Conservation (phyloP, 495 filamentous ascomycete species). For the Thermothielavioides terrestris region DNA sequence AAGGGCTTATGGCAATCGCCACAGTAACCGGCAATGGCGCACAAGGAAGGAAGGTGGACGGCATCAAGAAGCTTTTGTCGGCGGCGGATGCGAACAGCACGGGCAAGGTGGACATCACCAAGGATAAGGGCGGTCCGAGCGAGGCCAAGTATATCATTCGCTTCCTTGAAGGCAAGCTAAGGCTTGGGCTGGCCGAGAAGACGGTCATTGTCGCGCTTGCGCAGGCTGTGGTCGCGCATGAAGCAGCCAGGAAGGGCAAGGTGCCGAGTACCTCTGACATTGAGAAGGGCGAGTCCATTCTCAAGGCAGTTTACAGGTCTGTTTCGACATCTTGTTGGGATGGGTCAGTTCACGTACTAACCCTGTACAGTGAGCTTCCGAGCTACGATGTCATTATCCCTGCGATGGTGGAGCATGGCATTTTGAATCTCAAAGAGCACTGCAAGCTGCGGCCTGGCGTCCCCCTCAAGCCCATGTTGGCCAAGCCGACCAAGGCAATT, state of each 20-base stretch:
- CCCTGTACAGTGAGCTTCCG: constrained; percentile 61
- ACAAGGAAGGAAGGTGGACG: constrained; percentile 82
- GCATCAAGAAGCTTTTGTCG: constrained; percentile 89
- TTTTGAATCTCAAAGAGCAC: constrained; percentile 66
- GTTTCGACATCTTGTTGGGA: constrained; percentile 6
- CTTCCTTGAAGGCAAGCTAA: constrained; percentile 86
- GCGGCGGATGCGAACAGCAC: constrained; percentile 62
- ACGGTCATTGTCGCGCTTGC: constrained; percentile 82
- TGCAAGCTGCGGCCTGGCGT: constrained; percentile 94
- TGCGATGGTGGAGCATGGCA: constrained; percentile 74
- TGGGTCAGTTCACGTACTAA: constrained; percentile 5
- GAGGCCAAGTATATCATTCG: constrained; percentile 91
- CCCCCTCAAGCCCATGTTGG: constrained; percentile 96
- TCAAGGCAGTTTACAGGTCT: constrained; percentile 87
- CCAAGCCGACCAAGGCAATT: constrained; percentile 98
- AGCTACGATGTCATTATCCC: constrained; percentile 95
- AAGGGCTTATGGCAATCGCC: constrained; percentile 81
- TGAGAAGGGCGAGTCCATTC: constrained; percentile 68
- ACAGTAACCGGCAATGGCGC: constrained; percentile 78
- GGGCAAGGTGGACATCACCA: constrained; percentile 78
- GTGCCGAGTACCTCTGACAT: constrained; percentile 64
- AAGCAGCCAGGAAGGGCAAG: constrained; percentile 56
- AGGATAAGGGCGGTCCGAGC: constrained; percentile 87
- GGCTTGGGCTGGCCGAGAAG: constrained; percentile 85
- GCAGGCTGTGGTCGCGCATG: constrained; percentile 79